phyloP scores from a whole-genome alignment of 768 basidiomycete genomes.

The Leccinum truebloodii region DNA sequence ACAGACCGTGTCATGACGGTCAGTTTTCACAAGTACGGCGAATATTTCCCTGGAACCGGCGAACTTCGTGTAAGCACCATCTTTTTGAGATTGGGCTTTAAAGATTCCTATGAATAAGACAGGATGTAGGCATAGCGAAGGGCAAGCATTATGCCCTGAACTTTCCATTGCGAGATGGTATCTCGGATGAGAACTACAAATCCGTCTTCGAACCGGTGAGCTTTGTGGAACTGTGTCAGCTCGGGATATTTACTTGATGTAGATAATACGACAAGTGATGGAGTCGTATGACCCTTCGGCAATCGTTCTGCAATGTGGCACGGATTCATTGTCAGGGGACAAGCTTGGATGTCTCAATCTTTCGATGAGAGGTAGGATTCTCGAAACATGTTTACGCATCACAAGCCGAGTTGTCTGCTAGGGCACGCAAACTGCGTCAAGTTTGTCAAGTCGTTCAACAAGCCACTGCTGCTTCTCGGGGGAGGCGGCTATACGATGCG shows the following conservation, averaged over 20 bases:
- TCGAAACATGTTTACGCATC: background rate
- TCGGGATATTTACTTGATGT: conserved; percentile 1
- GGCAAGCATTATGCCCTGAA: conserved; percentile 94
- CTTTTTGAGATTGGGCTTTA: background rate
- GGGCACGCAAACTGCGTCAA: conserved; percentile 98
- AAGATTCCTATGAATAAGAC: conserved; percentile 15
- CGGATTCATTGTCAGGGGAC: conserved; percentile 95
- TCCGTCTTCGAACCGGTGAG: conserved; percentile 93
- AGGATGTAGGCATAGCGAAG: conserved; percentile 94
- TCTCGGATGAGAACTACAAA: conserved; percentile 93
- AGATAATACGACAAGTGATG: conserved; percentile 95
- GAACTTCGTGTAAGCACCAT: conserved; percentile 71
- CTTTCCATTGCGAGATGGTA: conserved; percentile 92
- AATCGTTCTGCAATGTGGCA: conserved; percentile 95
- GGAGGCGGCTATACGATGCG: conserved; percentile 99
- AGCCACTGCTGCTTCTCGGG: conserved; percentile 90
- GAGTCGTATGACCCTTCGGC: conserved; percentile 93
- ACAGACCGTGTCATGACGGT: conserved; percentile 99
- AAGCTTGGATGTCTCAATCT: conserved; percentile 95
- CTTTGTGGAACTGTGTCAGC: conserved; percentile 8
- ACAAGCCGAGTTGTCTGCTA: conserved; percentile 26
- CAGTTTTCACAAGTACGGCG: conserved; percentile 98
- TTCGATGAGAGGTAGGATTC: conserved; percentile 79
- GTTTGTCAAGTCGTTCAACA: conserved; percentile 95
- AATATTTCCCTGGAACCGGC: conserved; percentile 99